A percentile compares a stretch with the other conserved stretches of the same genome.
Conservation (phyloP, 208 protist genomes). For the Angomonas deanei region DNA sequence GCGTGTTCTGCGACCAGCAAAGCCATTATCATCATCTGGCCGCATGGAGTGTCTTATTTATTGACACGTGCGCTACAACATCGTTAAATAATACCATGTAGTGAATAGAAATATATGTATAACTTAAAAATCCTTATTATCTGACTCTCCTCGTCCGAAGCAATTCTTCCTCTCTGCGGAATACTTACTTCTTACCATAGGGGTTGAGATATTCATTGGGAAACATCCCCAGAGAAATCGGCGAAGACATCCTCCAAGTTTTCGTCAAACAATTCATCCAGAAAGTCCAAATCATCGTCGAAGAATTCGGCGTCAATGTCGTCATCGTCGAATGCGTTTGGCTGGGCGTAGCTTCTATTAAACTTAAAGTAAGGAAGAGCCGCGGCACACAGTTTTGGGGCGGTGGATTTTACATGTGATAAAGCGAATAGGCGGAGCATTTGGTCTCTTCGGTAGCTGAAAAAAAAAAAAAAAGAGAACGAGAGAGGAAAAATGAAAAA, state of each 20-base stretch:
- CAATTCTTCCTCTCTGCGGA: constrained; percentile 13
- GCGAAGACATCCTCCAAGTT: constrained; percentile 43
- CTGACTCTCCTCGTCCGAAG: neutral
- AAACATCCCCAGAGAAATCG: constrained; percentile 68
- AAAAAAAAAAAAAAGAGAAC: neutral
- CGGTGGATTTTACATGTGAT: neutral
- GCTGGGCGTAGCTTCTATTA: neutral
- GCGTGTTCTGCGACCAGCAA: too few relatives aligned
- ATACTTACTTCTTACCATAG: too few relatives aligned
- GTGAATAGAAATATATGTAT: too few relatives aligned
- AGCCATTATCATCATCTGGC: too few relatives aligned
- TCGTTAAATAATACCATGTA: too few relatives aligned
- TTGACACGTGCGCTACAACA: too few relatives aligned
- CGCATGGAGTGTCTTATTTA: too few relatives aligned
- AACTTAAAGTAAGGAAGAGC: neutral
- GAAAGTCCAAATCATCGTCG: constrained; percentile 73
- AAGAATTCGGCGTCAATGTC: constrained; percentile 55
- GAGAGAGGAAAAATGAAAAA: neutral
- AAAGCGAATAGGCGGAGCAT: too few relatives aligned
- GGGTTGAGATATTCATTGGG: too few relatives aligned
- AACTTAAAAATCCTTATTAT: neutral
- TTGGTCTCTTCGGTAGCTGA: too few relatives aligned
- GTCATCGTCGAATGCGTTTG: constrained; percentile 11
- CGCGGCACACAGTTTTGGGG: neutral
- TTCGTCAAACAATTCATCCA: constrained; percentile 73